These are phyloP conservation scores for Fusarium torulosum DNA, from an alignment of 2,329 filamentous ascomycete species.

Conservation along the genomic window DNA sequence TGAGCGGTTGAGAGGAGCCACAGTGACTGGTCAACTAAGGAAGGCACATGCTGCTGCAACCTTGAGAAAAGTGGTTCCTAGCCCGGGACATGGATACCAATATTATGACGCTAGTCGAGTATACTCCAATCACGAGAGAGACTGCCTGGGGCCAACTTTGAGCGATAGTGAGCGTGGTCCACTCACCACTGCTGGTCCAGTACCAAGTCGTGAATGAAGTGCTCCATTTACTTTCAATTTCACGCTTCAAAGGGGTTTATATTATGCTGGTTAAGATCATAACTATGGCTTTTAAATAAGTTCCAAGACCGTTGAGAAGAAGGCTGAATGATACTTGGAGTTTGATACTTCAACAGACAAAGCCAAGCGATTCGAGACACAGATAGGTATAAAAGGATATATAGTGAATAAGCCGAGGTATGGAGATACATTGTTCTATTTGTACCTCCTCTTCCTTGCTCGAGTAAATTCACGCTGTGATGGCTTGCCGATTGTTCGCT, in stretches of 20 bases:
- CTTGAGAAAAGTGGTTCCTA: constrained; percentile 30
- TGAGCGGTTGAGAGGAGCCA: constrained; percentile 28
- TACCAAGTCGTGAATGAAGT: neutral
- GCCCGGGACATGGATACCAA: constrained; percentile 22
- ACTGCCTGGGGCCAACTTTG: neutral
- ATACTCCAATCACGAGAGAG: constrained; percentile 12
- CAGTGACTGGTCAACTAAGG: constrained; percentile 27
- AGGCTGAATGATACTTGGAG: too few species aligned
- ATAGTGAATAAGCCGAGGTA: too few species aligned
- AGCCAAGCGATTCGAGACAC: too few species aligned
- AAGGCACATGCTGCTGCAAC: constrained; percentile 33
- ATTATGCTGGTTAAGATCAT: too few species aligned
- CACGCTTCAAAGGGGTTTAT: too few species aligned
- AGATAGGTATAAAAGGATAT: too few species aligned
- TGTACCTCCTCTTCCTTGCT: neutral
- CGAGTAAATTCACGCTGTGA: neutral
- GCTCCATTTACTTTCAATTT: neutral
- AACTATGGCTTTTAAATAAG: too few species aligned
- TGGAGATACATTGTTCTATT: neutral
- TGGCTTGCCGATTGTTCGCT: neutral
- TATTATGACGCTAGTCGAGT: constrained; percentile 18
- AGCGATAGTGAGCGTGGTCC: neutral
- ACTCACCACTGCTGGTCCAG: neutral
- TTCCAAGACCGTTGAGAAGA: too few species aligned
- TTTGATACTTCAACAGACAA: too few species aligned